Evolutionary conservation across 176 grass and related monocot species (phyloP), one percentile per base, ranked within the genome.

Genomic region (Carex scoparia): DNA sequence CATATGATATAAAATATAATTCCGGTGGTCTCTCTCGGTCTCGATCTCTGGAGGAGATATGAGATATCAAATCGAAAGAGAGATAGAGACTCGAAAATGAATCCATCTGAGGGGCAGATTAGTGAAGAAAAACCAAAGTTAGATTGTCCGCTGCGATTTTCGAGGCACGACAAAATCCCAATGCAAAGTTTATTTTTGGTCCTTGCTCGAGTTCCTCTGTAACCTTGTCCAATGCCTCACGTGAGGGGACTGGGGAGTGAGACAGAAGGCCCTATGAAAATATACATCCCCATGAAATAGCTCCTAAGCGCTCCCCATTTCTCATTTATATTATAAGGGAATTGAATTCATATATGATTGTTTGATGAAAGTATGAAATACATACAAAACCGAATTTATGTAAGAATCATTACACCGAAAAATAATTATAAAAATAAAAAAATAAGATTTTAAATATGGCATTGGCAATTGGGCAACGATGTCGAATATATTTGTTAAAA

Each of bases 121-220:
- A 19, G 10, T 4, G 14, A 72, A 3, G 18, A 72, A 72, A 72
- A 72, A 72, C 40, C 69, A 72, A 48, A 72, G 23, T 72, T 72
- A 46, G 18, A 44, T 46, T 72, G 38, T 48, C 69, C 15, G 40
- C 1, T 9, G 15, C 40, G 42, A 49, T 16, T 23, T 73, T 73
- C 69, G 2, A 49, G 42, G 69, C 69, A 73, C 18, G n/a, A 73
- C 69, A 73, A 73, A 73, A 73, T 73, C 69, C 69, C 40, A 49
- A 73, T 73, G 42, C 37, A 49, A 48, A 73, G 38, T 49, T 73
- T 48, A 27, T 73, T 27, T 73, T 73, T 73, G 69, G 69, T 70
- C 33, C 67, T 70, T 70, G 33, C 35, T 70, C 35, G 67, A 70
- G 67, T 69, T 69, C 67, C 67, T 42, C 67, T n/a, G 67, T 40